Base-by-base conservation (phyloP, 2,329 filamentous ascomycete genomes). In the Epichloe coenophiala region DNA sequence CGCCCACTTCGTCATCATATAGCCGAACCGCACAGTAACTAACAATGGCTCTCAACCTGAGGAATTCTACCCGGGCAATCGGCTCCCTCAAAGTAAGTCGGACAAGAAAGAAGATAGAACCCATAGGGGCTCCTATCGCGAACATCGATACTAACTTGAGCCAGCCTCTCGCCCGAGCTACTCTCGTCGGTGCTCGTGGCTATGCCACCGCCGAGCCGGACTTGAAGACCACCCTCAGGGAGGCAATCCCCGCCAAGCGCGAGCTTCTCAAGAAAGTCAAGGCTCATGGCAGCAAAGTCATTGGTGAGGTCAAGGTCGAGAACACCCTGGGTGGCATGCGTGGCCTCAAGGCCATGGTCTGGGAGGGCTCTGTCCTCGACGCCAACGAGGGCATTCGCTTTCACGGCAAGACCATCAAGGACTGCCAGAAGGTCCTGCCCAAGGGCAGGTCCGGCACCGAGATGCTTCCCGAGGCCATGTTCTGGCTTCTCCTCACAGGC, bases 381-480 rank as follows among this genome's bases (percentile, higher is more conserved):
- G 86, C 93, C 59, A 85, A 98, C 63, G 90, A 97, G 72, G 93
- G 93, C 53, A 98, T 98, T 65, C 87, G 91, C 56, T 98, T 98
- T 77, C 93, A 97, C 68, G 93, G 93, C 65, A 86, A 85, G 63
- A 96, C 90, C 56, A 98, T 98, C 76, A 95, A 95, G 72, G 91
- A 98, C 65, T 98, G 93, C 74, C 93, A 97, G 66, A 80, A 83
- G 59, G 84, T 89, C 68, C 81, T 97, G 15, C 90, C 93, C 65
- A 97, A 96, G 76, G 93, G 91, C 59, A 88, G 79, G 53, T 81
- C 86, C 3, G 88, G 91, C 61, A 94, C 88, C 5, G 91, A 97
- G 72, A 98, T 97, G 93, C 80, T 97, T 12, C 93, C 93, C 45
- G 93, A 98, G 71, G 83, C 91, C 68, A 98, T 98, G 93, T 98